These are phyloP conservation scores for Chaetomium sp. DNA, from an alignment of 2,329 filamentous ascomycete genomes.

Conservation along the genomic window DNA sequence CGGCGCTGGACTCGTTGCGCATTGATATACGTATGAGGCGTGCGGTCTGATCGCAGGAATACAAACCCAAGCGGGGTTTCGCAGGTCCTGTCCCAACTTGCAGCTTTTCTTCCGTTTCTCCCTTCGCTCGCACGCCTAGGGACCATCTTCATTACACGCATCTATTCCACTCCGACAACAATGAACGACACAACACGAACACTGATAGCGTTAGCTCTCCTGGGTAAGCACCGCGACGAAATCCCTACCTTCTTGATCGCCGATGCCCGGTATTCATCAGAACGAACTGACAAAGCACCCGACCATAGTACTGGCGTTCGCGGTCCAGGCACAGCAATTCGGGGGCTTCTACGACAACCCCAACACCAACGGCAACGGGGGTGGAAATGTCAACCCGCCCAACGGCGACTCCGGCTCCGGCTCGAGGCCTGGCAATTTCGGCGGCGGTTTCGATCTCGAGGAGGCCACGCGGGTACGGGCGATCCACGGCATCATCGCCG, in stretches of 20 bases:
- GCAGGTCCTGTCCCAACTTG: not conserved
- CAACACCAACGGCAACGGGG: not conserved
- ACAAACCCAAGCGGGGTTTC: not conserved
- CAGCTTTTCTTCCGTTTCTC: not conserved
- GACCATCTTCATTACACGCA: not conserved
- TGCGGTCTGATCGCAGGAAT: not conserved
- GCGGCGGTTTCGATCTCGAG: slow-evolving; percentile 24
- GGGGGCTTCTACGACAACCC: not conserved
- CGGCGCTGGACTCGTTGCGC: too few species aligned
- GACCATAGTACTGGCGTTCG: not conserved
- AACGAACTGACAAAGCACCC: not conserved
- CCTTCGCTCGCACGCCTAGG: not conserved
- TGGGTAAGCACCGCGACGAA: not conserved
- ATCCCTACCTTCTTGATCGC: not conserved
- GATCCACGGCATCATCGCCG: slow-evolving; percentile 47
- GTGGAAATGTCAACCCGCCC: not conserved
- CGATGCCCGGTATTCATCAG: not conserved
- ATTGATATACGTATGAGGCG: not conserved
- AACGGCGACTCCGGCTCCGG: not conserved
- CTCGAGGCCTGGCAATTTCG: not conserved
- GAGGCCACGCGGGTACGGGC: slow-evolving; percentile 23
- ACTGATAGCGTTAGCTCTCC: not conserved
- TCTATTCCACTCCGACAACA: not conserved
- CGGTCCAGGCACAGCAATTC: not conserved
- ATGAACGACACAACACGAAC: not conserved